Conservation (phyloP, 2,329 filamentous ascomycete species). For the Clarireedia paspali region DNA sequence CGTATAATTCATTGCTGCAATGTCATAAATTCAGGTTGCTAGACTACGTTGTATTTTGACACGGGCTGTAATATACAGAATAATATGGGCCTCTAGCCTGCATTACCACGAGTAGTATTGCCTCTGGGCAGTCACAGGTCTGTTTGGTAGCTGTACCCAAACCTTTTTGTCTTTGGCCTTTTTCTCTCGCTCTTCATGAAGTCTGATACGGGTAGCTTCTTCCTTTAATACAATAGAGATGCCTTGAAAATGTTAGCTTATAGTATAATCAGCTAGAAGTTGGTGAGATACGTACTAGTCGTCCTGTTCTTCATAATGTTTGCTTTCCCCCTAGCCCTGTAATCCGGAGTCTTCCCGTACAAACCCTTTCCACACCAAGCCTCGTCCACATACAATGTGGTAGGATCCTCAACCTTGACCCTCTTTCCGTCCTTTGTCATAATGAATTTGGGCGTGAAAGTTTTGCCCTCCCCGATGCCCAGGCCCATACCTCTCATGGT, state of each 20-base stretch:
- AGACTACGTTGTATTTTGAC: too few relatives aligned
- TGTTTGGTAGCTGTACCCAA: conserved; percentile 83
- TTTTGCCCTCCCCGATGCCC: conserved; percentile 28
- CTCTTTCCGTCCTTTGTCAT: conserved; percentile 68
- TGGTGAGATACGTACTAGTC: conserved; percentile 53
- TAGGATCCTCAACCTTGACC: conserved; percentile 63
- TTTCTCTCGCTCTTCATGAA: conserved; percentile 68
- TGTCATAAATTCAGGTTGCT: too few relatives aligned
- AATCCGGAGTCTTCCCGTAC: conserved; percentile 51
- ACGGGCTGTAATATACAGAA: conserved; percentile 1
- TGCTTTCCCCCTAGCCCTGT: conserved; percentile 67
- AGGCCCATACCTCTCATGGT: conserved; percentile 81
- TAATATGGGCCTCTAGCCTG: not conserved
- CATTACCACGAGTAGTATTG: conserved; percentile 86
- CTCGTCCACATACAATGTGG: conserved; percentile 83
- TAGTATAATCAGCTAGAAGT: not conserved
- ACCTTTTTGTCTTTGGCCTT: conserved; percentile 69
- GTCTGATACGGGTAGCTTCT: conserved; percentile 78
- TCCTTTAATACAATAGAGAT: conserved; percentile 84
- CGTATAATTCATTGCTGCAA: too few relatives aligned
- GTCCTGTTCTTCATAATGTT: conserved; percentile 62
- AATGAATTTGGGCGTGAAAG: conserved; percentile 47
- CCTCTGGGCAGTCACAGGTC: conserved; percentile 73
- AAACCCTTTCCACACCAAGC: conserved; percentile 86
- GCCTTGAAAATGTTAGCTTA: conserved; percentile 38